Base-by-base conservation (phyloP, 176 grass and related monocot genomes). In the Bothriochloa decipiens region DNA sequence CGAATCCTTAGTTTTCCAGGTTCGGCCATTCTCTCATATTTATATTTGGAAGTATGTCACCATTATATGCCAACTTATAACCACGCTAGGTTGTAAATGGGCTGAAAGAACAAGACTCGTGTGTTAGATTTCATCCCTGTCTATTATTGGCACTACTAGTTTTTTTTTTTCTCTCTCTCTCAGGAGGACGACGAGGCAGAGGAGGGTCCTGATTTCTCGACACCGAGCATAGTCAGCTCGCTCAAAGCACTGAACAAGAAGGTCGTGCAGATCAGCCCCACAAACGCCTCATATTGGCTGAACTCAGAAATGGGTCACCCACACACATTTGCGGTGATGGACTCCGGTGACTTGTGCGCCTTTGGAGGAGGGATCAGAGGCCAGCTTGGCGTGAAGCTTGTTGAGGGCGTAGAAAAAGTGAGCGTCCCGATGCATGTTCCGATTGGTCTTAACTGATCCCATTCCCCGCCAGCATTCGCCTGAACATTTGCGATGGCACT, bases 1-100 rank as follows among this genome's bases (percentile, higher is more conserved):
- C 5, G 92, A 80, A 13, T 81, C 74, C 82, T 83, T 87, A 18
- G 82, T 61, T 12, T 39, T 78, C 5, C 89, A 94, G 92, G 92
- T 94, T 60, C 22, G 52, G 9, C 53, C 20, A 57, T 86, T 71
- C 63, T 80, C 35, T 58, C 53, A 39, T 40, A 36, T 15, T 33
- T 25, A 39, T 65, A 28, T 42, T 27, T 63, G n/a, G 39, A 77
- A 18, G 8, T 42, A 41, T 61, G 11, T 65, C 16, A 2, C 27
- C 41, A 83, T 22, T 14, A 15, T 64, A 53, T 81, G 64, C 10
- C 27, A 32, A 25, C 11, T 36, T 4, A 68, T 68, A 18, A 20
- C 20, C 18, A 22, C 4, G 3, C 20, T 25, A 25, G 9, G 9
- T 23, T 57, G 18, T 57, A 76, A 37, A 58, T n/a, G 29, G 8